A percentile compares a stretch with the other conserved stretches of the same genome.
Conservation (phyloP, 225 moss, liverwort and hornwort genomes). For the Bryum argenteum region DNA sequence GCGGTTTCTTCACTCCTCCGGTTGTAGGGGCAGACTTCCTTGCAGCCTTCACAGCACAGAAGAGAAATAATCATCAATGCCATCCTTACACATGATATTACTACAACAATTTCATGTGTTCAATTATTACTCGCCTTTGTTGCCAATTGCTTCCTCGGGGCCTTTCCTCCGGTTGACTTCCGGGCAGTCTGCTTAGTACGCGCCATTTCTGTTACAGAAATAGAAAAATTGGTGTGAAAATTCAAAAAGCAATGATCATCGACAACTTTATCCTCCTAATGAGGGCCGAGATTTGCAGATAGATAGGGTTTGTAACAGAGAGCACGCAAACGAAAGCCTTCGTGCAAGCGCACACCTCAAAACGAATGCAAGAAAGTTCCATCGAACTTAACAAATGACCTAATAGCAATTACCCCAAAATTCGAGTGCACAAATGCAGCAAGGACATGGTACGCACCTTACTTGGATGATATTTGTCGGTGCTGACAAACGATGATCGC, state of each 20-base stretch:
- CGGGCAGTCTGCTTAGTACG: constrained; percentile 85
- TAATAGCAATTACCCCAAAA: neutral
- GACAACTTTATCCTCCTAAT: neutral
- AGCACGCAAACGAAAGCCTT: neutral
- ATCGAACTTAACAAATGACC: neutral
- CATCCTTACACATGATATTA: neutral
- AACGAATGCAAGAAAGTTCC: constrained; percentile 11
- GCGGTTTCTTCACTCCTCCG: constrained; percentile 62
- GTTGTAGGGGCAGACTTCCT: constrained; percentile 62
- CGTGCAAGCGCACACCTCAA: constrained; percentile 4
- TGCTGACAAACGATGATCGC: constrained; percentile 7
- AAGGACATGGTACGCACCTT: constrained; percentile 27
- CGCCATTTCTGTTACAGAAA: constrained; percentile 53
- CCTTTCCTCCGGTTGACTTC: constrained; percentile 77
- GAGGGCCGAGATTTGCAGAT: neutral
- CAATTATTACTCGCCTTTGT: constrained; percentile 48
- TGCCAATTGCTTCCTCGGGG: constrained; percentile 70
- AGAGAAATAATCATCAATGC: neutral
- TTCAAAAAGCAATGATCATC: neutral
- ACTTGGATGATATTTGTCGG: neutral
- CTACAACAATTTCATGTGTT: neutral
- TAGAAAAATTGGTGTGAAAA: neutral
- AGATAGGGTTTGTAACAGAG: constrained; percentile 5
- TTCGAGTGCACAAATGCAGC: neutral
- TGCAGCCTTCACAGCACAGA: constrained; percentile 42